Evolutionary conservation across 768 basidiomycete species (phyloP), one percentile per base, ranked within the genome.

Genomic region (Pisolithus albus): DNA sequence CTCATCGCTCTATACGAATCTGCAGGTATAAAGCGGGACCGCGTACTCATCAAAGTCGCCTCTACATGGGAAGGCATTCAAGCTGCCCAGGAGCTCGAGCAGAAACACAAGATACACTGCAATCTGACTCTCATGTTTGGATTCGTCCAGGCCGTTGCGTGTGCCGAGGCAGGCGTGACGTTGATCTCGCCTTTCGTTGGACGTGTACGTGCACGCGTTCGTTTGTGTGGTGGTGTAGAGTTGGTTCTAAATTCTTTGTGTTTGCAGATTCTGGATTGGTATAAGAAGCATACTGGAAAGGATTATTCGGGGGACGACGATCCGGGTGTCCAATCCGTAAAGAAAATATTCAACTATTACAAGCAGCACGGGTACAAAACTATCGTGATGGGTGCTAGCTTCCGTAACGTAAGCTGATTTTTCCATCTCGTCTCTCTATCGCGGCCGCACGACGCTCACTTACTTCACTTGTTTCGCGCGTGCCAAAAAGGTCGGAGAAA

Each of bases 31-130:
- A 74, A 80, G 62, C 89, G 86, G 72, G 89, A 95, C 49, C 90
- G 94, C 53, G 76, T 98, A 51, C 76, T 98, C 58, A 95, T 98
- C 82, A 98, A 98, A 76, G 95, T 98, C 65, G 95, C 93, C 9
- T 94, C 93, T 18, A 95, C 92, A 21, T 98, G 90, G 89, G 94
- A 97, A 72, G 95, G 95, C 70, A 97, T 98, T 73, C 93, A 97
- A 70, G 94, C 94, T 52, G 94, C 94, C 24, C 82, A 89, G 55
- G 86, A 92, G 67, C 85, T 98, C 56, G 94, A 98, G 76, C 70
- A 78, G 52, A 84, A 91, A 55, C 83, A 95, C 40, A 78, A 77
- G 49, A 96, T 97, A 68, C 94, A 96, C 80, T 96, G 92, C 80
- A 96, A 98, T 75, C 80, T 97, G 59, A 98, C 95, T 42, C 84